Base-by-base conservation (phyloP, 2,329 filamentous ascomycete species). In the Fusarium sororula region DNA sequence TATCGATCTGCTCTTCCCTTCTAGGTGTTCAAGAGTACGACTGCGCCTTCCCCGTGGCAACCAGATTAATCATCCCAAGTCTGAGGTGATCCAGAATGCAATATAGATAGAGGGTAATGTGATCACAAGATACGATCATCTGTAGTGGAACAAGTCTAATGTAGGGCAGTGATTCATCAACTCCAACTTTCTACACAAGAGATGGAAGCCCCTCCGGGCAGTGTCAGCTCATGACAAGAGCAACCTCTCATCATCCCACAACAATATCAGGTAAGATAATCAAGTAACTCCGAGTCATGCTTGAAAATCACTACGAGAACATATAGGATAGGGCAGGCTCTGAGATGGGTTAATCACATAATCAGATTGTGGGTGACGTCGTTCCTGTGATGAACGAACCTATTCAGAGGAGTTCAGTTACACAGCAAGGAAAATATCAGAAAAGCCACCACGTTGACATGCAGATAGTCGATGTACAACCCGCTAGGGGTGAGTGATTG, bases 111-210 rank as follows among this genome's bases (percentile, higher is more conserved):
- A 24, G 12, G 20, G 12, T 32, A 13, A 45, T 39, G 17, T 60
- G 47, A 50, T 58, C 42, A 55, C 15, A 13, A 45, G 30, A 45
- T 41, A 35, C 22, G 60, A 42, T 35, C 50, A 50, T 32, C 42
- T 61, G 44, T 58, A 61, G 64, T 74, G 72, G 44, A 53, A 74
- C 72, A 24, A 65, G 32, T 35, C 30, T 54, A 60, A 24, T 44
- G 58, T 57, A 54, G n/a, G 51, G 58, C 45, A 56, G 57, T 74
- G 64, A 66, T 41, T 42, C 47, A 42, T 51, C 42, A 55, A 38
- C 45, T 54, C 62, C 44, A 50, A 72, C 39, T 51, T 58, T 24
- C 57, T 57, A 32, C 22, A 54, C 35, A 41, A 44, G 30, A 53
- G 38, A 44, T 39, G 35, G 39, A 32, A 60, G 26, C 41, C 57